phyloP scores from a whole-genome alignment of 345 rosid species.

The Orychophragmus violaceus region DNA sequence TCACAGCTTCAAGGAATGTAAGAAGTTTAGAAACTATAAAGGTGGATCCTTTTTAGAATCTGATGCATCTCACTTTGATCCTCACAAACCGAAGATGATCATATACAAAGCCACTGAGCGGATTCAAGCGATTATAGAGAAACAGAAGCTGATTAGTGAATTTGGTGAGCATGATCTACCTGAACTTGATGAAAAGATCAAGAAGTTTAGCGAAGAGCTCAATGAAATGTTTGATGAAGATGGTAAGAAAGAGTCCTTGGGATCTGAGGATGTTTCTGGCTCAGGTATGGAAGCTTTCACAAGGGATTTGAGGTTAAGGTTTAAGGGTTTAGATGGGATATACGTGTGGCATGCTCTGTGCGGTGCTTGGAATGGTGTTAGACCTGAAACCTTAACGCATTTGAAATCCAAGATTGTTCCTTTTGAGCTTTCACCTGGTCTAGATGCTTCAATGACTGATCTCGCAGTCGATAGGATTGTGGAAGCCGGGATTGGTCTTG shows the following conservation, averaged over 20 bases:
- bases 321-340: slow-evolving; percentile 58
- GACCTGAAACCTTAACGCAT: slow-evolving; percentile 45
- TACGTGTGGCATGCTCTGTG: slow-evolving; percentile 81
- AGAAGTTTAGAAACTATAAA: slow-evolving; percentile 60
- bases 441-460: slow-evolving; percentile 59
- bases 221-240: slow-evolving; percentile 34
- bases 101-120: slow-evolving; percentile 70
- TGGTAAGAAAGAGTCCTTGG: slow-evolving; percentile 28
- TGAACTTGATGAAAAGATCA: slow-evolving; percentile 34
- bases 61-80: slow-evolving; percentile 44
- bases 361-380: slow-evolving; percentile 92
- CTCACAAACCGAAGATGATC: slow-evolving; percentile 58
- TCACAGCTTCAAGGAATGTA: slow-evolving; percentile 53
- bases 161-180: slow-evolving; percentile 35
- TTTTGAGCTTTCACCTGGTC: slow-evolving; percentile 49
- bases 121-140: slow-evolving; percentile 53
- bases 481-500: slow-evolving; percentile 79
- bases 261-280: slow-evolving; percentile 1
- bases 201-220: slow-evolving; percentile 41
- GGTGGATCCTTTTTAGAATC: slow-evolving; percentile 47
- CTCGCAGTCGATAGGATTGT: slow-evolving; percentile 68
- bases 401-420: slow-evolving; percentile 43
- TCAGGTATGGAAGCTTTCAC: slow-evolving; percentile 59
- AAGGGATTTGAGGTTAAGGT: slow-evolving; percentile 54
- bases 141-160: slow-evolving; percentile 32